Evolutionary conservation across 2,329 filamentous ascomycete genomes (phyloP).

Genomic region (Aspergillus niger): DNA sequence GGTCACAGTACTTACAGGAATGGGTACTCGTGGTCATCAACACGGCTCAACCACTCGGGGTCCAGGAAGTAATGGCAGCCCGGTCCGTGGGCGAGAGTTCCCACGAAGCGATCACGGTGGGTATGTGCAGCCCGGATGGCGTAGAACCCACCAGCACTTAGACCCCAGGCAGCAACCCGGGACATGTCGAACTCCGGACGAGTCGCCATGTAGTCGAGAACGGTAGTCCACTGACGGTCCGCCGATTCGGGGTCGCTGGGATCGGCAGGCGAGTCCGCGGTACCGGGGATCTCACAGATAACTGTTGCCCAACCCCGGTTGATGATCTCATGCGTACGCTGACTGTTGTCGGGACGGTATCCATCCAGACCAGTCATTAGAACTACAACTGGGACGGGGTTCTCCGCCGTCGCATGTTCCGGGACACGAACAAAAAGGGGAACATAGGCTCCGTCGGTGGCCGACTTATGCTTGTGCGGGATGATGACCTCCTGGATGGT

Average conservation of each 20-base stretch:
- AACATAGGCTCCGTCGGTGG: constrained; percentile 57
- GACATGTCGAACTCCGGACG: constrained; percentile 58
- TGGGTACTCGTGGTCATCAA: constrained; percentile 68
- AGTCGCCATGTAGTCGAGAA: constrained; percentile 61
- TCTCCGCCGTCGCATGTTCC: constrained; percentile 40
- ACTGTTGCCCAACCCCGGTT: constrained; percentile 64
- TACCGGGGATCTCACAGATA: constrained; percentile 66
- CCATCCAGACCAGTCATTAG: constrained; percentile 63
- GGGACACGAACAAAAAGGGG: constrained; percentile 68
- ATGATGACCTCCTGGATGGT: constrained; percentile 65
- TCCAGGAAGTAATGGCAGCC: constrained; percentile 65
- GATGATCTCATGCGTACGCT: constrained; percentile 63
- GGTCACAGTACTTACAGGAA: constrained; percentile 48
- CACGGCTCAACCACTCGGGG: constrained; percentile 60
- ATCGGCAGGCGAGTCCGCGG: constrained; percentile 67
- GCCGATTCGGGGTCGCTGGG: constrained; percentile 60
- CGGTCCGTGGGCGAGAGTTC: constrained; percentile 64
- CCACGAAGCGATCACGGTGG: constrained; percentile 57
- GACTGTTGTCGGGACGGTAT: constrained; percentile 56
- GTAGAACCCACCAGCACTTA: constrained; percentile 69
- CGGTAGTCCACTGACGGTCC: constrained; percentile 64
- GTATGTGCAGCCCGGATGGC: constrained; percentile 68
- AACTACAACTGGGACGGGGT: constrained; percentile 54
- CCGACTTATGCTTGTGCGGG: constrained; percentile 56
- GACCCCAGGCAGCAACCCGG: constrained; percentile 63